Conservation (phyloP, 192 early-diverging fungal genomes). For the Pilobolus umbonatus region DNA sequence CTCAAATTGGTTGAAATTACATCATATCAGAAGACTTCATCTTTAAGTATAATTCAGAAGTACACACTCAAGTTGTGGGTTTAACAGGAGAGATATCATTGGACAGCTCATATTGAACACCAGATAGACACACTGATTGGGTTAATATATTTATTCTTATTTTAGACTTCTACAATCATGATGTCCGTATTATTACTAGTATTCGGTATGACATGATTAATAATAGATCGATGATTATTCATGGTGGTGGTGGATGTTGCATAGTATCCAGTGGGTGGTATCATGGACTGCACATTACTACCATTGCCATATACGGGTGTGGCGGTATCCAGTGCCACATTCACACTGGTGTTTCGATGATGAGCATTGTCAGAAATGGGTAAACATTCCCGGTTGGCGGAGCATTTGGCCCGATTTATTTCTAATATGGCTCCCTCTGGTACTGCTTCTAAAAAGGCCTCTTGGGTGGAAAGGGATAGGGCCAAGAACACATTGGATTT, state of each 20-base stretch:
- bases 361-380: not conserved
- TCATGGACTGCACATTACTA: not conserved
- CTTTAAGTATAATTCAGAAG: too few species aligned
- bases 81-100: too few species aligned
- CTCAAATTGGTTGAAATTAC: too few species aligned
- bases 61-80: not conserved
- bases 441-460: constrained; percentile 45
- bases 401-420: too few species aligned
- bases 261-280: not conserved
- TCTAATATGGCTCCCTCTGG: constrained; percentile 49
- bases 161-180: not conserved
- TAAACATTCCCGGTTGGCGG: constrained; percentile 1
- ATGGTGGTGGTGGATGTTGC: not conserved
- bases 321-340: not conserved
- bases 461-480: constrained; percentile 30
- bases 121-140: too few species aligned
- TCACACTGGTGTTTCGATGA: not conserved
- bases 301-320: not conserved
- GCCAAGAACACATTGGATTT: constrained; percentile 45
- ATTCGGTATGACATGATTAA: too few species aligned
- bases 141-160: not conserved
- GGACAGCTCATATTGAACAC: too few species aligned
- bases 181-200: not conserved
- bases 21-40: too few species aligned
- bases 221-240: not conserved